phyloP scores from a whole-genome alignment of 805 yeast species.

The Cyberlindnera samutprakarnensis region DNA sequence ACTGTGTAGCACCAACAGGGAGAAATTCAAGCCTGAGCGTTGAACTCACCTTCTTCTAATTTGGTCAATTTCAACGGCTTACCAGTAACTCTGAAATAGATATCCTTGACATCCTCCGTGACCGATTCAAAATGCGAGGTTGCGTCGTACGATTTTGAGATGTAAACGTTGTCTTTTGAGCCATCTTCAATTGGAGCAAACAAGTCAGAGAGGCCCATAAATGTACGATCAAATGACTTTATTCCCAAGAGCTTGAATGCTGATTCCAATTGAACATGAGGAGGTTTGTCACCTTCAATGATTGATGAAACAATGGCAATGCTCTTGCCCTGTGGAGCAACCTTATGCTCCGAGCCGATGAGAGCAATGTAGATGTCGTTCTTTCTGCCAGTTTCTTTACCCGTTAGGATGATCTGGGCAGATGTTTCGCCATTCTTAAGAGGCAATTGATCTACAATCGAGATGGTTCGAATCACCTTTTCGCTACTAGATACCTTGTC shows the following conservation, averaged over 20 bases:
- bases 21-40: constrained; percentile 18
- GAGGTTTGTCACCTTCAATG: constrained; percentile 90
- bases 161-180: constrained; percentile 62
- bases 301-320: constrained; percentile 92
- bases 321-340: constrained; percentile 80
- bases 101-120: constrained; percentile 94
- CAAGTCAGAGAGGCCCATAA: constrained; percentile 90
- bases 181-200: constrained; percentile 88
- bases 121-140: constrained; percentile 93
- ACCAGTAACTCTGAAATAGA: constrained; percentile 87
- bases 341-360: constrained; percentile 83
- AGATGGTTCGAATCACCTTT: constrained; percentile 43
- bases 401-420: constrained; percentile 91
- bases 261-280: constrained; percentile 87
- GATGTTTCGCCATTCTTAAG: constrained; percentile 79
- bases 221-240: constrained; percentile 38
- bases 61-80: constrained; percentile 56
- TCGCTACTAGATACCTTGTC: constrained; percentile 31
- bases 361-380: constrained; percentile 93
- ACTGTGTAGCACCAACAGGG: too few species aligned
- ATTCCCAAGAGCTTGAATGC: constrained; percentile 88
- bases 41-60: constrained; percentile 21
- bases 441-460: constrained; percentile 82
- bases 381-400: constrained; percentile 87
- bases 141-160: constrained; percentile 89